Base-by-base conservation (phyloP, 345 rosid species). In the Fremontodendron californicum region DNA sequence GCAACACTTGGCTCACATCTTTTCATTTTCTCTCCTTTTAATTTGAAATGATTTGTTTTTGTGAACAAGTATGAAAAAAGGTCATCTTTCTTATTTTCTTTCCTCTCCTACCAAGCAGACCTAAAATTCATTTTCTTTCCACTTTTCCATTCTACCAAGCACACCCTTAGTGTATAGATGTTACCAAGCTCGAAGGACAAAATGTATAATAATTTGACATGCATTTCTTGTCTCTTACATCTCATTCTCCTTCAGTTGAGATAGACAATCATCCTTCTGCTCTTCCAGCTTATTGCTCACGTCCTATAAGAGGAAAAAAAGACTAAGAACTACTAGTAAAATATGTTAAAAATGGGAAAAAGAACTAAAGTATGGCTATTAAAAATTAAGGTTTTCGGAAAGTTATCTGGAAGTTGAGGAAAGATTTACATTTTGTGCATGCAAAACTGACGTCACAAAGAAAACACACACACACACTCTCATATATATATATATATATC, bases 181-280 rank as follows among this genome's bases (percentile, higher is more conserved):
- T 35, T 45, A 29, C 12, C 55, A 45, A 35, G 19, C 45, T 51
- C 35, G 27, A 43, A 58, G 58, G 11, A 19, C 18, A 45, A 64
- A 7, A 54, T 15, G 9, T 43, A 78, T 13, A 10, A 75, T 3
- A 51, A 10, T 15, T 75, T 13, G 29, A 27, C 39, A 62, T 33
- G 79, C 21, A 60, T 80, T 77, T 48, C 43, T 27, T 18, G 35
- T 29, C 43, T 72, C 96, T 89, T 89, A 95, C 99, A 87, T 95
- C 77, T 93, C 99, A 81, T 95, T 95, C 86, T 95, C 98, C 85
- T 89, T 95, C 66, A 95, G 87, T 84, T 92, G 96, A 35, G 93
- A 21, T 75, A 93, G 91, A 75, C 87, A 86, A 72, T 92, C 99
- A 71, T 92, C 90, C 81, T 93, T 95, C 85, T 93, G 98, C 81